These are phyloP conservation scores for Starmerella apicola DNA, from an alignment of 805 yeast species.

Conservation along the genomic window DNA sequence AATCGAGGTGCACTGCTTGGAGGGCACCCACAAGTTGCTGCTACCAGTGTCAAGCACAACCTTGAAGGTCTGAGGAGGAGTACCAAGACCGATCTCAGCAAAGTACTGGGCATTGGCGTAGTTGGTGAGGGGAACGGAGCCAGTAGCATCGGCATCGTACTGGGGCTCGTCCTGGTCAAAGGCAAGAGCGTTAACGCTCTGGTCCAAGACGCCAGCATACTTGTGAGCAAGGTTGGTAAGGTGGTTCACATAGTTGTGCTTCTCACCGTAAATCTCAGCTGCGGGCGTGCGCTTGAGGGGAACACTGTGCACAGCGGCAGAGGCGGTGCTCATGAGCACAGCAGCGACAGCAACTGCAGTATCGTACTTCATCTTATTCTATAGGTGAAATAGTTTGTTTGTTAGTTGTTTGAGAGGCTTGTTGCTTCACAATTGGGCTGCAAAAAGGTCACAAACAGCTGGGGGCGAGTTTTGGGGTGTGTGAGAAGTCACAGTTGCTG, in stretches of 20 bases:
- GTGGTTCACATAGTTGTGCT: constrained; percentile 18
- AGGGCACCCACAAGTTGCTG: constrained; percentile 94
- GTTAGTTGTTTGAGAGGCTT: no score
- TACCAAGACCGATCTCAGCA: constrained; percentile 81
- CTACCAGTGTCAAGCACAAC: constrained; percentile 95
- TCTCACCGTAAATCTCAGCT: constrained; percentile 16
- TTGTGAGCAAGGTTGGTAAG: constrained; percentile 19
- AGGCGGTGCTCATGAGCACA: constrained; percentile 14
- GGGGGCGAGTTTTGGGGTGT: no score
- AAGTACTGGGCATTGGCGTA: constrained; percentile 93
- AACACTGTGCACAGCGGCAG: constrained; percentile 19
- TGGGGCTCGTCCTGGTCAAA: constrained; percentile 13
- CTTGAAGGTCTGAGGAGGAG: constrained; percentile 88
- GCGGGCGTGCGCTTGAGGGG: constrained; percentile 15
- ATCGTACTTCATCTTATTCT: constrained; percentile 7
- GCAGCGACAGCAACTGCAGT: constrained; percentile 17
- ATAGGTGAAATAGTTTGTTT: no score
- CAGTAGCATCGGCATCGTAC: constrained; percentile 15
- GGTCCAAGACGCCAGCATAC: constrained; percentile 17
- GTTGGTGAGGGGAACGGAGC: constrained; percentile 67
- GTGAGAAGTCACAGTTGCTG: no score
- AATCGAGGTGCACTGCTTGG: constrained; percentile 74
- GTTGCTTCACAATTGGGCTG: no score
- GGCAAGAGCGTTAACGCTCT: constrained; percentile 7
- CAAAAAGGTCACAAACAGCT: no score